phyloP scores from a whole-genome alignment of 192 early-diverging fungal genomes.

The Backusella luteola region DNA sequence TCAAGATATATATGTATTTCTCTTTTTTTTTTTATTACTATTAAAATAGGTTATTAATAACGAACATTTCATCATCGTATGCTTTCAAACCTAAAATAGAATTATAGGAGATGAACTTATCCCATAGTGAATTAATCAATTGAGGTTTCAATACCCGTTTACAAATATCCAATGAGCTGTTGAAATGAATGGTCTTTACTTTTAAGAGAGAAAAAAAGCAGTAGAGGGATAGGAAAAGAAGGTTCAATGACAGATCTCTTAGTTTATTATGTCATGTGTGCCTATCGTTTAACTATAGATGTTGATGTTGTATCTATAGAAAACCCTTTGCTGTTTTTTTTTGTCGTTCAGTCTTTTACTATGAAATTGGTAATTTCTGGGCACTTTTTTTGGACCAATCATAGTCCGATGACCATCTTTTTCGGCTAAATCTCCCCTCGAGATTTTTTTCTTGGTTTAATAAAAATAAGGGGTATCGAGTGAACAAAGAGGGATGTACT shows the following conservation, averaged over 20 bases:
- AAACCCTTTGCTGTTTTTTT: not conserved
- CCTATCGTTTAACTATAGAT: not conserved
- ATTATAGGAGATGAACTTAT: not conserved
- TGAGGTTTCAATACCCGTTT: not conserved
- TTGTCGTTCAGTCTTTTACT: not conserved
- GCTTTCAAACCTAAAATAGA: conserved; percentile 7
- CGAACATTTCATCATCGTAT: not conserved
- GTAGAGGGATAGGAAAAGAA: not conserved
- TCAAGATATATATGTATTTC: too few species aligned
- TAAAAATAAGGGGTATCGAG: not conserved
- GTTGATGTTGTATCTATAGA: not conserved
- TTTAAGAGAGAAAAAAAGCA: not conserved
- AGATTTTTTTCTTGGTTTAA: not conserved
- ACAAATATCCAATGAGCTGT: not conserved
- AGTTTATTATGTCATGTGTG: not conserved
- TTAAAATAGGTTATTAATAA: not conserved
- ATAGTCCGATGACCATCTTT: not conserved
- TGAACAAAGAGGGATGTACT: not conserved
- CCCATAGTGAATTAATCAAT: not conserved
- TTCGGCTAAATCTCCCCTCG: not conserved
- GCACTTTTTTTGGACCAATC: not conserved
- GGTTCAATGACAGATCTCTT: not conserved
- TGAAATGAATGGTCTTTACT: not conserved
- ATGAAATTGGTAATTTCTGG: conserved; percentile 3
- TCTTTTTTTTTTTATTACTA: not conserved